These are phyloP conservation scores for Cryphonectria nitschkei DNA, from an alignment of 2,329 filamentous ascomycete species.

Conservation along the genomic window DNA sequence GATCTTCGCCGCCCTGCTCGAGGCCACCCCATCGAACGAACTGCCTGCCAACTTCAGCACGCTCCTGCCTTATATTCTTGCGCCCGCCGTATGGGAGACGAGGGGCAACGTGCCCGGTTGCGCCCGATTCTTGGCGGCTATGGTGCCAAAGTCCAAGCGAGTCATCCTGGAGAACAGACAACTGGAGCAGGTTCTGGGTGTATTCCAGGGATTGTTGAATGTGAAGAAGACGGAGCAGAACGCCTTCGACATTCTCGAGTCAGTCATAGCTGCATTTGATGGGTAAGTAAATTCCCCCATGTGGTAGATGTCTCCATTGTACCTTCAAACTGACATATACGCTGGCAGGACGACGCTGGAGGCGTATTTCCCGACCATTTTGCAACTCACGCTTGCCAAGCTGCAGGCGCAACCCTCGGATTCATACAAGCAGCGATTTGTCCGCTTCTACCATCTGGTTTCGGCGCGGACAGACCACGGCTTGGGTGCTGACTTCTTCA, in stretches of 20 bases:
- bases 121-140: constrained; percentile 79
- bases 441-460: constrained; percentile 92
- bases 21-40: constrained; percentile 78
- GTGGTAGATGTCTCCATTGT: not conserved
- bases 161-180: constrained; percentile 79
- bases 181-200: constrained; percentile 84
- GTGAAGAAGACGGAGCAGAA: constrained; percentile 84
- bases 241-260: constrained; percentile 88
- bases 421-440: constrained; percentile 82
- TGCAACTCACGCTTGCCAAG: constrained; percentile 80
- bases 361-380: constrained; percentile 76
- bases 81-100: constrained; percentile 85
- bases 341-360: constrained; percentile 63
- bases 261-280: constrained; percentile 73
- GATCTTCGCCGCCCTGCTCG: constrained; percentile 86
- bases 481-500: constrained; percentile 92
- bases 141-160: constrained; percentile 76
- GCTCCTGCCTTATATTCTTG: constrained; percentile 77
- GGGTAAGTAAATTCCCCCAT: constrained; percentile 54
- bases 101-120: constrained; percentile 92
- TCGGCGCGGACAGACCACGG: constrained; percentile 77
- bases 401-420: constrained; percentile 72
- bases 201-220: constrained; percentile 88
- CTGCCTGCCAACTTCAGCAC: constrained; percentile 81
- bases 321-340: constrained; percentile 13